A percentile compares a stretch with the other conserved stretches of the same genome.
These are phyloP conservation scores for Alternaria sp. DNA, from an alignment of 2,329 filamentous ascomycete species.

Conservation along the genomic window DNA sequence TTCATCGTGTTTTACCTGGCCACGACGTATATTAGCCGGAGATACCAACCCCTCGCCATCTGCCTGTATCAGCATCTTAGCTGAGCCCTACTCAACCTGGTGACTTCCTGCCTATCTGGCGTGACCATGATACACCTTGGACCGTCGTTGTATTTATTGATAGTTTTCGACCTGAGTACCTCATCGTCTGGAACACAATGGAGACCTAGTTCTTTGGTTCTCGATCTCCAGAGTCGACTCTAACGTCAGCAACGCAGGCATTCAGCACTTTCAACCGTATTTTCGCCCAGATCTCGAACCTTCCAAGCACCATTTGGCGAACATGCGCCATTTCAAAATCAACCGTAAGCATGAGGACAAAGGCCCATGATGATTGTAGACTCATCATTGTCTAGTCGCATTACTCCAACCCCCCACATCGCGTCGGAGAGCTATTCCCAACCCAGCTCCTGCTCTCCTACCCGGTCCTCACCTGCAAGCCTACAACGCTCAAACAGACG, in stretches of 20 bases:
- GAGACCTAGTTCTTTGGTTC: background rate
- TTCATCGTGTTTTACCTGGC: background rate
- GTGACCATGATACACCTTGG: background rate
- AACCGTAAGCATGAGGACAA: background rate
- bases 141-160: background rate
- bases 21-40: accelerated
- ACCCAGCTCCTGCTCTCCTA: background rate
- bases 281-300: background rate
- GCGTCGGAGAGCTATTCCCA: background rate
- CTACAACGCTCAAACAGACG: background rate
- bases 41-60: background rate
- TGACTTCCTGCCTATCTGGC: accelerated
- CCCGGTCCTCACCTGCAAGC: background rate
- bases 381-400: background rate
- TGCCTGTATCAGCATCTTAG: background rate
- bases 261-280: background rate
- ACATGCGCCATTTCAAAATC: background rate
- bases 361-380: background rate
- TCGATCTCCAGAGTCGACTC: background rate
- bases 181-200: too few species aligned
- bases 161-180: accelerated
- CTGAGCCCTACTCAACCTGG: background rate
- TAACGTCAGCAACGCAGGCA: background rate
- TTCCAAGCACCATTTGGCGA: background rate
- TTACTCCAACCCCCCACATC: background rate